A percentile compares a stretch with the other conserved stretches of the same genome.
Conservation (phyloP, 2,329 filamentous ascomycete species). For the Didymella glomerata region DNA sequence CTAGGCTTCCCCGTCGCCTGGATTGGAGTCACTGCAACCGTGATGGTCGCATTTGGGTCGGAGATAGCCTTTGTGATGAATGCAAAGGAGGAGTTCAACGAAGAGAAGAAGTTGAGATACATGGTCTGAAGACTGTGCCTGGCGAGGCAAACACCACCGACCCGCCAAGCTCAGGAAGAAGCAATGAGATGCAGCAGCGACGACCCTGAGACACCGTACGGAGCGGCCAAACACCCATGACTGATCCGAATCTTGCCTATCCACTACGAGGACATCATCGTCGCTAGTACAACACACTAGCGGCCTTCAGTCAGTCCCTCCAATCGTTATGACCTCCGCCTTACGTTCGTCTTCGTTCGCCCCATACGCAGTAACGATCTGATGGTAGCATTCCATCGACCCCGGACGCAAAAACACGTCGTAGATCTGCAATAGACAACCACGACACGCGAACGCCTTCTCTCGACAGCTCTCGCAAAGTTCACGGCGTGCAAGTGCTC, state of each 20-base stretch:
- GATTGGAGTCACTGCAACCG: conserved; percentile 10
- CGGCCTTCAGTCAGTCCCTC: not conserved
- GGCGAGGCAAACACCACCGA: not conserved
- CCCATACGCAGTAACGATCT: not conserved
- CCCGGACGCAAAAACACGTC: not conserved
- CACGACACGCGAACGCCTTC: not conserved
- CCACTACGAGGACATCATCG: not conserved
- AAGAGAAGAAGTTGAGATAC: conserved; percentile 10
- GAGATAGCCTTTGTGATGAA: conserved; percentile 5
- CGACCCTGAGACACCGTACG: not conserved
- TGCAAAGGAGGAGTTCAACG: not conserved
- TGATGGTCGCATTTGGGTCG: conserved; percentile 5
- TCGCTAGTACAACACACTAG: not conserved
- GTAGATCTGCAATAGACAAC: not conserved
- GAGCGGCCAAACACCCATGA: not conserved
- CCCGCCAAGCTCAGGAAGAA: not conserved
- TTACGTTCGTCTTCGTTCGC: not conserved
- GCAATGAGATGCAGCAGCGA: not conserved
- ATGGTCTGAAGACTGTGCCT: conserved; percentile 1
- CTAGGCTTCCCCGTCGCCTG: conserved; percentile 6
- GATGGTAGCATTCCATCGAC: not conserved
- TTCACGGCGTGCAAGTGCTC: not conserved
- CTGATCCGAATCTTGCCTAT: not conserved
- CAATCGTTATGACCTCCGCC: not conserved
- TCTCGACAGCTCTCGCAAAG: not conserved